Base-by-base conservation (phyloP, 1,139 yeast species). In the Blastobotrys serpentis region DNA sequence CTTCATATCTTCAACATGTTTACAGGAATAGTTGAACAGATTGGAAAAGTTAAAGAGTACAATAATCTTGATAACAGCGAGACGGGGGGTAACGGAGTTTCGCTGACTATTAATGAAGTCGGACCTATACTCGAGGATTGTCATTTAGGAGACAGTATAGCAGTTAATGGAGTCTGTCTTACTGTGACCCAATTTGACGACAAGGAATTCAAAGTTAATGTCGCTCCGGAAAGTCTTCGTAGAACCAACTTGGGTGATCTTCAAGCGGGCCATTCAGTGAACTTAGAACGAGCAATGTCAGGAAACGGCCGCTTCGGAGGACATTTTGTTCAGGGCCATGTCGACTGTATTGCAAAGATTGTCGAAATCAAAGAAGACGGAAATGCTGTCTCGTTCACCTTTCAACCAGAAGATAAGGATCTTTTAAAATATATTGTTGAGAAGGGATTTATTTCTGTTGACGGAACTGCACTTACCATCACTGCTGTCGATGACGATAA, bases 271-370 rank as follows among this genome's bases (percentile, higher is more conserved):
- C 67, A 78, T 21, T 74, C 75, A 54, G 96, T 92, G 33, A 90
- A 94, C 63, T 73, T 92, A 58, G 99, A 92, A 68, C 76, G 98
- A 53, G 98, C 98, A 0, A 89, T 92, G 26, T 71, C 79, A 52
- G 86, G 76, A 3, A 89, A 86, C 47, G 89, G 84, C 10, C 75
- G 98, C 54, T 80, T 90, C 62, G 98, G 99, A 22, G 98, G 99
- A 0, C 99, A 92, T 68, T 81, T 90, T 53, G 98, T 92, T 1
- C 98, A 92, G 58, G 99, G 98, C 11, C 99, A 92, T 70, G 90
- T 94, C 29, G 98, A 92, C 64, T 87, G 97, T 0, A 75, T 84
- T 25, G 97, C 96, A 3, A 68, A 69, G 26, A 85, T 94, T 34
- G 76, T 77, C 1, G 65, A 68, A 1, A 74, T 70, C 29, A 68